Conservation (phyloP, 1,284 basidiomycete genomes). For the Spongispora temasekensis region DNA sequence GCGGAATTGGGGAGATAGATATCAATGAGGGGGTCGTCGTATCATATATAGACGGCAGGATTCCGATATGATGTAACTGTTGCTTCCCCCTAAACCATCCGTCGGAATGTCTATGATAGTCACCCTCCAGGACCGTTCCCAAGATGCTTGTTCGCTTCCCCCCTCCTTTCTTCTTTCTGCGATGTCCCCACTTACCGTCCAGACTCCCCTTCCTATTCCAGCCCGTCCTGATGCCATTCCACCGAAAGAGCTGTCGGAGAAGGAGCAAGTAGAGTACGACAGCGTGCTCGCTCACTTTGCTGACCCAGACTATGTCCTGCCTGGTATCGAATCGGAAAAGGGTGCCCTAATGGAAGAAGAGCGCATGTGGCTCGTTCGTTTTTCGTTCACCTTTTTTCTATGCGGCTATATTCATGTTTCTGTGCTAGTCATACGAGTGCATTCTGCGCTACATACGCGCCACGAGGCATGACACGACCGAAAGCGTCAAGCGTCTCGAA, state of each 20-base stretch:
- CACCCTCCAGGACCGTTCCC: too few relatives aligned
- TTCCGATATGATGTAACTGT: too few relatives aligned
- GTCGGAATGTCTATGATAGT: too few relatives aligned
- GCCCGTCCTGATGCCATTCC: conserved; percentile 32
- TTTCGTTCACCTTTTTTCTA: not conserved
- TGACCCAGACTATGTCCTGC: conserved; percentile 51
- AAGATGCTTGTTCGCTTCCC: conserved; percentile 3
- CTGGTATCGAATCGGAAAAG: conserved; percentile 43
- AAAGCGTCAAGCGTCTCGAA: conserved; percentile 64
- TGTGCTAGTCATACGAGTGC: conserved; percentile 59
- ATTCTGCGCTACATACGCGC: conserved; percentile 71
- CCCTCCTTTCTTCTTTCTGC: too few relatives aligned
- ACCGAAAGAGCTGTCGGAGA: conserved; percentile 42
- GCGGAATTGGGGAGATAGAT: not conserved
- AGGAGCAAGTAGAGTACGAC: conserved; percentile 53
- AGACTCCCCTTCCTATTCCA: conserved; percentile 33
- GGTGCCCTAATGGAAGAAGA: conserved; percentile 60
- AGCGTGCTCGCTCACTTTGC: conserved; percentile 63
- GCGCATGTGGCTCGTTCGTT: conserved; percentile 71
- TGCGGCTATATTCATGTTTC: not conserved
- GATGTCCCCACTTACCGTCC: conserved; percentile 17
- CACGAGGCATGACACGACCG: conserved; percentile 62
- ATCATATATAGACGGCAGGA: too few relatives aligned
- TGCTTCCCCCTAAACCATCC: too few relatives aligned
- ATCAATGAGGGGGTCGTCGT: not conserved